These are phyloP conservation scores for Coffea canephora DNA, from an alignment of 257 asterid genomes.

Conservation along the genomic window DNA sequence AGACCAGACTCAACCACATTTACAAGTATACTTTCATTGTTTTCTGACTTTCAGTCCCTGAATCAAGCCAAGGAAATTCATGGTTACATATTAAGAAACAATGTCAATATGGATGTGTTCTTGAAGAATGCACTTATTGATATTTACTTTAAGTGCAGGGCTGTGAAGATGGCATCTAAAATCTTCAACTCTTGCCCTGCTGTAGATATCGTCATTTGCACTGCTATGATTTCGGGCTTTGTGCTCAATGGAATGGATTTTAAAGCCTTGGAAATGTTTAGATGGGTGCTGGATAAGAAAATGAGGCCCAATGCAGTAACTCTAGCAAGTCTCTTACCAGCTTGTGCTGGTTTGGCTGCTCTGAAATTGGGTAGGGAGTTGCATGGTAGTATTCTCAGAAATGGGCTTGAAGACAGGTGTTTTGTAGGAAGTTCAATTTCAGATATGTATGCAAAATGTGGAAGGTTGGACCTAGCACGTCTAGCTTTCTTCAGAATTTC, in stretches of 20 bases:
- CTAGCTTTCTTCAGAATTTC: constrained; percentile 49
- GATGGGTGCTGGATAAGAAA: constrained; percentile 43
- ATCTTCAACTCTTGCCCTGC: constrained; percentile 46
- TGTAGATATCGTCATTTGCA: constrained; percentile 66
- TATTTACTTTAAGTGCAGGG: constrained; percentile 76
- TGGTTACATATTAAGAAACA: constrained; percentile 55
- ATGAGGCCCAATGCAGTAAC: constrained; percentile 87
- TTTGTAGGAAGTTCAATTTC: constrained; percentile 72
- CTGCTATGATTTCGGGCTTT: constrained; percentile 82
- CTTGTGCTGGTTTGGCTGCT: constrained; percentile 74
- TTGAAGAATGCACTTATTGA: constrained; percentile 83
- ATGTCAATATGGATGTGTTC: constrained; percentile 54
- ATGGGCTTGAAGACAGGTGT: constrained; percentile 54
- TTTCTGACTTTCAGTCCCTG: constrained; percentile 43
- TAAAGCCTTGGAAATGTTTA: constrained; percentile 60
- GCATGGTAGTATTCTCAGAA: constrained; percentile 55
- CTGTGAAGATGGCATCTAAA: constrained; percentile 53
- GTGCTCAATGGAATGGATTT: constrained; percentile 68
- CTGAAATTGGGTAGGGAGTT: constrained; percentile 63
- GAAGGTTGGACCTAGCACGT: constrained; percentile 58
- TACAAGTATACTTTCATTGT: constrained; percentile 71
- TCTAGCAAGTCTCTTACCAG: constrained; percentile 74
- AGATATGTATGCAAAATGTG: constrained; percentile 93
- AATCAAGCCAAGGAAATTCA: constrained; percentile 68
- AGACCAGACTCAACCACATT: constrained; percentile 76